A percentile compares a stretch with the other conserved stretches of the same genome.
These are phyloP conservation scores for Crithidia fasciculata DNA, from an alignment of 208 protist genomes.

Conservation along the genomic window DNA sequence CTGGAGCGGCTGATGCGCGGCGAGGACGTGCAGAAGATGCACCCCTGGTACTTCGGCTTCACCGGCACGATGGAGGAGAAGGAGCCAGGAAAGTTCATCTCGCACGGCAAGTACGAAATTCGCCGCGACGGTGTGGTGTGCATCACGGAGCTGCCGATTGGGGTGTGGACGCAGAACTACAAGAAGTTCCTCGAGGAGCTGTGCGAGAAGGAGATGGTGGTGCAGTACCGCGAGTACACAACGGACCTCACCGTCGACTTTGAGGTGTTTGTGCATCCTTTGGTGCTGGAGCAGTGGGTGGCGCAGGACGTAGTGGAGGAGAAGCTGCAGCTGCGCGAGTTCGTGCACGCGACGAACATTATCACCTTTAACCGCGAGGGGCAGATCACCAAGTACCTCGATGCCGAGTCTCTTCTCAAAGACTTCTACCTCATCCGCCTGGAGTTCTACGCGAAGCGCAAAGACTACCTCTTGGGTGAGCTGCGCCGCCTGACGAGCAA, in stretches of 20 bases:
- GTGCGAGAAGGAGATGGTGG: slow-evolving; percentile 86
- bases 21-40: slow-evolving; percentile 79
- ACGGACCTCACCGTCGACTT: slow-evolving; percentile 97
- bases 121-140: slow-evolving; percentile 85
- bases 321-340: slow-evolving; percentile 91
- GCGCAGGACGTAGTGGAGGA: slow-evolving; percentile 88
- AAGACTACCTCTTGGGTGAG: slow-evolving; percentile 91
- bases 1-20: slow-evolving; percentile 85
- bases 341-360: slow-evolving; percentile 97
- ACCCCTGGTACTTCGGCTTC: slow-evolving; percentile 99
- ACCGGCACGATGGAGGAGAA: slow-evolving; percentile 87
- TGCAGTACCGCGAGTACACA: slow-evolving; percentile 97
- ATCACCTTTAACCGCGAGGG: slow-evolving; percentile 97
- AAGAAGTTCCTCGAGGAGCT: slow-evolving; percentile 96
- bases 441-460: slow-evolving; percentile 97
- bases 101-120: slow-evolving; percentile 65
- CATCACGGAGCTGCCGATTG: slow-evolving; percentile 98
- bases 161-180: slow-evolving; percentile 96
- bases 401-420: slow-evolving; percentile 94
- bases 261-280: slow-evolving; percentile 90
- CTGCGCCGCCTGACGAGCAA: slow-evolving; percentile 87
- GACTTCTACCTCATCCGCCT: slow-evolving; percentile 98
- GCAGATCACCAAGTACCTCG: slow-evolving; percentile 95
- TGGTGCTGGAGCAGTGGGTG: slow-evolving; percentile 81
- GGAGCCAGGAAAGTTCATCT: slow-evolving; percentile 85